Conservation (phyloP, 2,329 filamentous ascomycete species). For the Trichoderma afroharzianum region DNA sequence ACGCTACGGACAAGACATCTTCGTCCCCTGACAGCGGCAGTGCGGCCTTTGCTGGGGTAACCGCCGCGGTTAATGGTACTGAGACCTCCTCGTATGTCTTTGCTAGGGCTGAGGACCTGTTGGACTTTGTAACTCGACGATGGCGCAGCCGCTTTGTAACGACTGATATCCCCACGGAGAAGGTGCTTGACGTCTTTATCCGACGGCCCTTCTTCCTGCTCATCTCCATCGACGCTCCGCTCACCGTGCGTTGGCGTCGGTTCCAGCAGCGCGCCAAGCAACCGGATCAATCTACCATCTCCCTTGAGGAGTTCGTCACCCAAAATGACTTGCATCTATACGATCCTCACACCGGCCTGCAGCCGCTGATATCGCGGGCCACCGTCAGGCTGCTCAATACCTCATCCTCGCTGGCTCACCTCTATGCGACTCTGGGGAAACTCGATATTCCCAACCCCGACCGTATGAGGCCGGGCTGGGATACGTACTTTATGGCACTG, state of each 20-base stretch:
- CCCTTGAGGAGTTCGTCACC: constrained; percentile 54
- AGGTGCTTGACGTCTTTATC: constrained; percentile 68
- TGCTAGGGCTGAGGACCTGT: constrained; percentile 59
- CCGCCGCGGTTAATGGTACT: constrained; percentile 27
- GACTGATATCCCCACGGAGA: constrained; percentile 73
- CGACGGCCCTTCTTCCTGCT: constrained; percentile 89
- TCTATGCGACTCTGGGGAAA: constrained; percentile 68
- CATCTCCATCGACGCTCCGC: constrained; percentile 84
- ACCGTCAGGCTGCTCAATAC: constrained; percentile 85
- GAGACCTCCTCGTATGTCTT: constrained; percentile 44
- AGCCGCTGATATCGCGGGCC: constrained; percentile 75
- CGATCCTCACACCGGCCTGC: constrained; percentile 58
- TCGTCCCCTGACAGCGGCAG: constrained; percentile 6
- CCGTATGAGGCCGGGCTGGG: constrained; percentile 86
- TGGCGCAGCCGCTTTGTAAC: constrained; percentile 86
- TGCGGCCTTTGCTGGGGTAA: constrained; percentile 24
- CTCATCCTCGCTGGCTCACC: constrained; percentile 64
- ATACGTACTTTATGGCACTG: constrained; percentile 98
- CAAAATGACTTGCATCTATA: constrained; percentile 75
- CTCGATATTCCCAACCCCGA: constrained; percentile 75
- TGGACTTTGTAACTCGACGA: constrained; percentile 79
- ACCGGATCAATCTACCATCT: constrained; percentile 27
- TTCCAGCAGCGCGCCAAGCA: constrained; percentile 48
- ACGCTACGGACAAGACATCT: neutral
- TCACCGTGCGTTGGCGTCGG: constrained; percentile 78